Percentiles rank a stretch among this genome's conserved stretches.
Conservation (phyloP, 768 basidiomycete genomes). For the Boletus reticuloceps region DNA sequence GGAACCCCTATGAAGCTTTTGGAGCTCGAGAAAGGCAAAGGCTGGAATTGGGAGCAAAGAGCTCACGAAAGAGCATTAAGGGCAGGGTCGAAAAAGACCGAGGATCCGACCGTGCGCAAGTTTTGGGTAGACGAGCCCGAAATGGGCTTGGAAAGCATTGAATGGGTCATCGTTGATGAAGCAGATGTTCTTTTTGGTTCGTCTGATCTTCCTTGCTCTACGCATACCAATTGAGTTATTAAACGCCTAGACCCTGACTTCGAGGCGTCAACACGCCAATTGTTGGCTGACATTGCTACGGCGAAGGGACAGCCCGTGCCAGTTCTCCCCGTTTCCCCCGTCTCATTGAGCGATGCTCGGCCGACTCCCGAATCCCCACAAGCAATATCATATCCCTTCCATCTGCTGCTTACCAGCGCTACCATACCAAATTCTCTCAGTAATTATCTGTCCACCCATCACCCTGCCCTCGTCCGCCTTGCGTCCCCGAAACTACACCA, state of each 20-base stretch:
- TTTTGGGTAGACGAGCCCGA: slow-evolving; percentile 50
- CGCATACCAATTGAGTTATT: background rate
- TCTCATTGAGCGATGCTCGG: slow-evolving; percentile 11
- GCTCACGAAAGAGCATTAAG: slow-evolving; percentile 22
- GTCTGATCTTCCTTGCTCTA: slow-evolving; percentile 14
- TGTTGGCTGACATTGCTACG: slow-evolving; percentile 68
- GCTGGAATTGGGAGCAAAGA: slow-evolving; percentile 47
- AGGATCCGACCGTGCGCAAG: slow-evolving; percentile 28
- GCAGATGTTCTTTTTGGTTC: slow-evolving; percentile 87
- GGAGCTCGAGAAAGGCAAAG: slow-evolving; percentile 54
- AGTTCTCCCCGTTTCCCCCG: slow-evolving; percentile 15
- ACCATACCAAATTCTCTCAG: slow-evolving; percentile 81
- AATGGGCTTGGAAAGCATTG: slow-evolving; percentile 65
- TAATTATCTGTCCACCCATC: slow-evolving; percentile 57
- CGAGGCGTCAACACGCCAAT: slow-evolving; percentile 62
- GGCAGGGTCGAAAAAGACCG: slow-evolving; percentile 26
- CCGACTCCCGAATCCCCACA: slow-evolving; percentile 10
- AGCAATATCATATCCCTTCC: slow-evolving; percentile 61
- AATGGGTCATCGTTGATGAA: slow-evolving; percentile 91
- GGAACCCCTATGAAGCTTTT: slow-evolving; percentile 64
- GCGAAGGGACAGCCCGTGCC: slow-evolving; percentile 44
- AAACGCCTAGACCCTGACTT: slow-evolving; percentile 71
- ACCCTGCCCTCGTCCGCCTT: slow-evolving; percentile 66
- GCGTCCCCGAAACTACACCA: slow-evolving; percentile 79
- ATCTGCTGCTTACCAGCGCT: slow-evolving; percentile 79